Base-by-base conservation (phyloP, 2,329 filamentous ascomycete species). In the Hymenotorrendiella dingleyae region DNA sequence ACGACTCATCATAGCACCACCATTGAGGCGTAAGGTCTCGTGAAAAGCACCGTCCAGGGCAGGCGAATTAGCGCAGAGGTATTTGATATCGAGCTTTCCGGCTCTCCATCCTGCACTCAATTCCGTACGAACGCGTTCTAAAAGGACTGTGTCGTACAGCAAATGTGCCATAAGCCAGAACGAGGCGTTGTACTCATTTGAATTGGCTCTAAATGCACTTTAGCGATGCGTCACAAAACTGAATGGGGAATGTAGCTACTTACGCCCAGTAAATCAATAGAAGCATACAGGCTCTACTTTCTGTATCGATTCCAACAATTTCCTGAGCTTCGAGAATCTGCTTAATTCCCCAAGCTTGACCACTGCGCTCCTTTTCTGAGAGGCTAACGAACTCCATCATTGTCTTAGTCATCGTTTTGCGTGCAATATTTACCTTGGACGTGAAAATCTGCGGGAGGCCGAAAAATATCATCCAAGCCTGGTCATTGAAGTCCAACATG, bases 391-490 rank as follows among this genome's bases (percentile, higher is more conserved):
- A 35, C n/a, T 42, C n/a, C 4, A 32, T 6, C 10, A 42, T 27
- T 5, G 39, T 23, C 22, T 12, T 19, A 22, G 6, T 22, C 20
- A 19, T 28, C 27, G 7, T 7, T 11, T 42, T 33, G 43, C 1
- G 40, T 32, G 11, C 28, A n/a, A 21, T 36, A 30, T 41, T 41
- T 36, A 8, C 44, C 33, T 17, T 24, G 41, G 3, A 30, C 24
- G 14, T 16, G 17, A 32, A 39, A 39, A 20, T 36, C 16, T 7
- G 40, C n/a, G n/a, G n/a, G 45, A 11, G 32, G 37, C 12, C 42
- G 14, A 22, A 43, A 47, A 12, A 9, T 28, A 30, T 12, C 7
- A 36, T 34, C 41, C 38, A 48, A 11, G n/a, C 42, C 1, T 29
- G 3, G 4, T 34, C 34, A 30, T 48, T 42, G 20, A 35, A 45